Evolutionary conservation across 257 asterid species (phyloP).

Genomic region (Solanum bulbocastanum): DNA sequence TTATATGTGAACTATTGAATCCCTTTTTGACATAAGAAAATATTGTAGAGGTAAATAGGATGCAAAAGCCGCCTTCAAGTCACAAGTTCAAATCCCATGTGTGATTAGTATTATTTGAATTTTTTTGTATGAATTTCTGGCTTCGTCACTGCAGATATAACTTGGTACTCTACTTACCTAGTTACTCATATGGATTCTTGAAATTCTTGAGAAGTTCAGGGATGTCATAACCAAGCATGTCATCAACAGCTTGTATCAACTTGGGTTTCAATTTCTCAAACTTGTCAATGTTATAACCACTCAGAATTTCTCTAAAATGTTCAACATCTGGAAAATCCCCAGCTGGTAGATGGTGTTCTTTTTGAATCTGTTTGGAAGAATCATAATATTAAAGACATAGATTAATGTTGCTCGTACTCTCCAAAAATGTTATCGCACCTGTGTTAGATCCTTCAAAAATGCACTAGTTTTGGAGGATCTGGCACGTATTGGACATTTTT

Average conservation of each 20-base stretch:
- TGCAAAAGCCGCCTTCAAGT: neutral
- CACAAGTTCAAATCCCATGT: neutral
- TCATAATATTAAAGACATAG: neutral
- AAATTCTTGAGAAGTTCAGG: conserved; percentile 83
- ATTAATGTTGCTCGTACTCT: neutral
- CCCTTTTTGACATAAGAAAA: neutral
- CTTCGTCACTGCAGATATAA: neutral
- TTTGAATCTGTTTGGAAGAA: conserved; percentile 48
- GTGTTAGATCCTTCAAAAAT: neutral
- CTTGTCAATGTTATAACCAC: conserved; percentile 71
- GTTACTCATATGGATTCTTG: conserved; percentile 71
- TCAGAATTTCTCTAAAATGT: conserved; percentile 52
- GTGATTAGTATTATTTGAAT: neutral
- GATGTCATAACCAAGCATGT: conserved; percentile 93
- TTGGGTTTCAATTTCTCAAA: conserved; percentile 85
- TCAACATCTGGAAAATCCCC: conserved; percentile 88
- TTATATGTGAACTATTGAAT: neutral
- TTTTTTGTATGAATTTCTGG: neutral
- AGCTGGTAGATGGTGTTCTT: conserved; percentile 72
- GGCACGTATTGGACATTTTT: neutral
- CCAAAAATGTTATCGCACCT: neutral
- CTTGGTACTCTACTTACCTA: neutral
- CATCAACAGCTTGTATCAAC: conserved; percentile 78
- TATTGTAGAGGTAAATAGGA: neutral
- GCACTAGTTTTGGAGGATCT: neutral